Evolutionary conservation across 73 alveolate genomes (phyloP).

Genomic region (Uronychia setigera): DNA sequence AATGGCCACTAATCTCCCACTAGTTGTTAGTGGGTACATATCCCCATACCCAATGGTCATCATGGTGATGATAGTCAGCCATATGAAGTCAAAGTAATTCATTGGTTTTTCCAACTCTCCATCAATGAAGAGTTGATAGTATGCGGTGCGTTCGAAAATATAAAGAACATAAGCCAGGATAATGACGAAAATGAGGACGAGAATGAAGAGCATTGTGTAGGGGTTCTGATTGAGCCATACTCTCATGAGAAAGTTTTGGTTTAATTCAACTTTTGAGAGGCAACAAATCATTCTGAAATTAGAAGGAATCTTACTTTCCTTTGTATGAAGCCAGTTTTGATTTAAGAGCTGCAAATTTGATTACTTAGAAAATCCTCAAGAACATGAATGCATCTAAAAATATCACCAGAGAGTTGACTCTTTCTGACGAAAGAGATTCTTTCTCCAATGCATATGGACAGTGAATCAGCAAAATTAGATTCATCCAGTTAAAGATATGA

Average conservation of each 20-base stretch:
- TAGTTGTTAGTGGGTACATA: not conserved
- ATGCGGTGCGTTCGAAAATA: not conserved
- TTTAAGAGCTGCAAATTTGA: too few relatives aligned
- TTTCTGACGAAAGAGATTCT: too few relatives aligned
- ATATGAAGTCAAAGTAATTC: not conserved
- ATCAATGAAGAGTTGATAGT: not conserved
- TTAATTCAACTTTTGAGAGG: not conserved
- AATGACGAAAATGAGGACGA: not conserved
- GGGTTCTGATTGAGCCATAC: not conserved
- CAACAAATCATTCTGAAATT: not conserved
- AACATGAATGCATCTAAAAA: too few relatives aligned
- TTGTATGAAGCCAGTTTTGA: too few relatives aligned
- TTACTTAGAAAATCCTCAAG: too few relatives aligned
- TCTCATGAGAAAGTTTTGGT: not conserved
- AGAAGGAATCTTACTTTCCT: too few relatives aligned
- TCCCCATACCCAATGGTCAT: not conserved
- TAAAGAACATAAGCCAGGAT: not conserved
- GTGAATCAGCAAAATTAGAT: too few relatives aligned
- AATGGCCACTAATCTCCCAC: not conserved
- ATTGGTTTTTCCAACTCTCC: not conserved
- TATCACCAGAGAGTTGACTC: too few relatives aligned
- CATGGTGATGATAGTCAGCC: constrained; percentile 1
- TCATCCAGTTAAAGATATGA: too few relatives aligned
- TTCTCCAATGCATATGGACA: too few relatives aligned
- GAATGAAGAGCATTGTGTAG: not conserved